Evolutionary conservation across 805 yeast species (phyloP).

Genomic region (Helenozyma rhizophorensis): DNA sequence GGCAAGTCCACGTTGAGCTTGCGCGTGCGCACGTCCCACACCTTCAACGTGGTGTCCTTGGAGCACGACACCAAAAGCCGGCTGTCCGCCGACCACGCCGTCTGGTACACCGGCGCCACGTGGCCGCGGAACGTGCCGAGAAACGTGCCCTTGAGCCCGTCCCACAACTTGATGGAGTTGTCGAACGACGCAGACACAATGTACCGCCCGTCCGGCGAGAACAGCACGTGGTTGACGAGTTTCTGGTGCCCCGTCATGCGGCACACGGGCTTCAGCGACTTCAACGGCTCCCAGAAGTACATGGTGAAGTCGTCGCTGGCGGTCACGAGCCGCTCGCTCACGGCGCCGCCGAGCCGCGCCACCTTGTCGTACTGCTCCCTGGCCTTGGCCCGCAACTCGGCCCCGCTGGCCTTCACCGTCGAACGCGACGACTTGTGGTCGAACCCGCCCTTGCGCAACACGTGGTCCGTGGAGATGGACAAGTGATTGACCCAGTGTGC

Average conservation of each 20-base stretch:
- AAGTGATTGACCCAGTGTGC: slow-evolving; percentile 98
- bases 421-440: slow-evolving; percentile 59
- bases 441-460: slow-evolving; percentile 80
- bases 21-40: slow-evolving; percentile 89
- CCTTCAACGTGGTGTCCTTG: slow-evolving; percentile 92
- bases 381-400: slow-evolving; percentile 47
- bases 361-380: slow-evolving; percentile 56
- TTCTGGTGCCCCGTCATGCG: slow-evolving; percentile 98
- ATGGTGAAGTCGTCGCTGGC: slow-evolving; percentile 97
- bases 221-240: slow-evolving; percentile 90
- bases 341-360: slow-evolving; percentile 51
- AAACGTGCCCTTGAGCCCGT: slow-evolving; percentile 87
- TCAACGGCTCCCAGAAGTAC: slow-evolving; percentile 93
- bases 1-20: slow-evolving; percentile 87
- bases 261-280: slow-evolving; percentile 74
- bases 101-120: slow-evolving; percentile 96
- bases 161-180: slow-evolving; percentile 94
- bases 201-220: slow-evolving; percentile 91
- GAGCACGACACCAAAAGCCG: slow-evolving; percentile 89
- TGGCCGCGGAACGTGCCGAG: slow-evolving; percentile 91
- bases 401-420: slow-evolving; percentile 15
- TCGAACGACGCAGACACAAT: slow-evolving; percentile 93
- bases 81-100: slow-evolving; percentile 96
- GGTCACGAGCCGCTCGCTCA: slow-evolving; percentile 78
- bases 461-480: slow-evolving; percentile 87